Conservation (phyloP, 2,329 filamentous ascomycete species). For the Colletotrichum neosansevieriae region DNA sequence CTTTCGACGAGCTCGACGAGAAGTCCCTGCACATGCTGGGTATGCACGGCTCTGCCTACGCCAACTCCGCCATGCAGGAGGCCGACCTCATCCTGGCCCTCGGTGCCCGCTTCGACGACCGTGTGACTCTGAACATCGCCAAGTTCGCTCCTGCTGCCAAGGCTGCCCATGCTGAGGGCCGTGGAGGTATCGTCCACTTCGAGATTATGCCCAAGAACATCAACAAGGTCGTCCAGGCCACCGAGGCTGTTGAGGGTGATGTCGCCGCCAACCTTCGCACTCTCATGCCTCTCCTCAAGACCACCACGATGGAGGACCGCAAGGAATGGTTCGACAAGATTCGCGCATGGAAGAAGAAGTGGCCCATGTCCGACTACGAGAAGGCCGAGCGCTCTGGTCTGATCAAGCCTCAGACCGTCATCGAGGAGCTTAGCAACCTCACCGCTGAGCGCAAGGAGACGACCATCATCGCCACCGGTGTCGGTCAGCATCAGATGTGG, state of each 20-base stretch:
- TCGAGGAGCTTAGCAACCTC: conserved; percentile 89
- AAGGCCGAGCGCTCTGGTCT: conserved; percentile 78
- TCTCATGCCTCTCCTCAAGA: conserved; percentile 79
- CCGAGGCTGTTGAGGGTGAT: conserved; percentile 94
- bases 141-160: conserved; percentile 93
- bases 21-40: conserved; percentile 98
- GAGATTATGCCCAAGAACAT: conserved; percentile 99
- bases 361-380: conserved; percentile 87
- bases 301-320: conserved; percentile 72
- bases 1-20: conserved; percentile 90
- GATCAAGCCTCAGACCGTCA: conserved; percentile 95
- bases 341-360: conserved; percentile 88
- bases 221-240: conserved; percentile 98
- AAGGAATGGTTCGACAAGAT: conserved; percentile 93
- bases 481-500: conserved; percentile 99
- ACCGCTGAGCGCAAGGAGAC: conserved; percentile 83
- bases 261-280: conserved; percentile 81
- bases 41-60: conserved; percentile 97
- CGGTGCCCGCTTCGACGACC: conserved; percentile 94
- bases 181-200: conserved; percentile 96
- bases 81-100: conserved; percentile 96
- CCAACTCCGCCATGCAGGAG: conserved; percentile 98
- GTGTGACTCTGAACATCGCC: conserved; percentile 83
- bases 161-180: conserved; percentile 83
- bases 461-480: conserved; percentile 92